These are phyloP conservation scores for Lentinula boryana DNA, from an alignment of 768 basidiomycete species.

Conservation along the genomic window DNA sequence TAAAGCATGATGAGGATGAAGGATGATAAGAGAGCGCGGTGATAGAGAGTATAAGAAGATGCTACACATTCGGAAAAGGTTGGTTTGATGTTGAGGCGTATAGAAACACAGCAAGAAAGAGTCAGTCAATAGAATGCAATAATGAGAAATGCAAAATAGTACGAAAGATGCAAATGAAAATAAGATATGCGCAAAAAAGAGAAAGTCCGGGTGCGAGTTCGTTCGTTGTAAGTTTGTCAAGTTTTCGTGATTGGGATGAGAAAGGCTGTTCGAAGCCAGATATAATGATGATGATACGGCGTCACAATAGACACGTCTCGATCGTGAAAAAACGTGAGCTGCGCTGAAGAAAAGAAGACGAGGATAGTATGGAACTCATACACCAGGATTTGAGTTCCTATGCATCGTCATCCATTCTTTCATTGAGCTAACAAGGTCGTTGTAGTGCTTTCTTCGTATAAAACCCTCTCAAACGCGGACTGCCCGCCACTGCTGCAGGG, in stretches of 20 bases:
- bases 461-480: constrained; percentile 35
- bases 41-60: neutral
- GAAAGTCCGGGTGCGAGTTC: neutral
- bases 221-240: neutral
- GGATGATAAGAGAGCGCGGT: neutral
- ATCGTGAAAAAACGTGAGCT: constrained; percentile 4
- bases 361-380: neutral
- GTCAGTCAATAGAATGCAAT: neutral
- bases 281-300: neutral
- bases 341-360: neutral
- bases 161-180: constrained; percentile 7
- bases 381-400: neutral
- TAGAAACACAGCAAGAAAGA: constrained; percentile 3
- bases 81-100: neutral
- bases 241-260: neutral
- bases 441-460: constrained; percentile 5
- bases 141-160: constrained; percentile 3
- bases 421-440: neutral
- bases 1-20: neutral
- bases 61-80: constrained; percentile 4
- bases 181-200: constrained; percentile 2
- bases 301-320: neutral
- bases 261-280: neutral
- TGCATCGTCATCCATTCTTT: neutral
- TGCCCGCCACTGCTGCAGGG: constrained; percentile 53